Evolutionary conservation across 2,329 filamentous ascomycete species (phyloP), one percentile per base, ranked within the genome.

Genomic region (Dactylonectria macrodidyma): DNA sequence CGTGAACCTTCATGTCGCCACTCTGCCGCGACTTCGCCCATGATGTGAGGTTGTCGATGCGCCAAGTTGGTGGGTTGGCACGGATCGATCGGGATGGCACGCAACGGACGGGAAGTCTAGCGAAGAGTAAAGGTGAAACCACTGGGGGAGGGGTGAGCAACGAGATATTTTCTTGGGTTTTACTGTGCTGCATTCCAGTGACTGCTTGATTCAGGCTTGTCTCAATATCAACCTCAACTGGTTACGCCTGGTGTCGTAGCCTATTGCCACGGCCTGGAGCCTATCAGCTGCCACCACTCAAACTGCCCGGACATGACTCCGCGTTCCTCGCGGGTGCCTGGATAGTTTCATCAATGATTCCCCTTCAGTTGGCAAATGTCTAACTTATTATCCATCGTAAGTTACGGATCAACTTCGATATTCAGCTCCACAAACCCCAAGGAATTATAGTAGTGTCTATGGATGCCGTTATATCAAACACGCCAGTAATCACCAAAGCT

Each of bases 111-210:
- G 41, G 14, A 44, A 7, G 41, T n/a, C 41, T n/a, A 44, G 16
- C 41, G 41, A 44, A n/a, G n/a, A n/a, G 16, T 7, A 30, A 50
- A 38, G 62, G 56, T 60, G 62, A 65, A 60, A 65, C 62, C 24
- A 46, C 48, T 26, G 11, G 36, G n/a, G 22, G n/a, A 33, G 9
- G 19, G 24, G 48, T 24, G 30, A 30, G 16, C 62, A n/a, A n/a
- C 26, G 62, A 38, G 62, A 33, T n/a, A 34, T 46, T 47, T 44
- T 30, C n/a, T n/a, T n/a, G 41, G 16, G 14, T 44, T 7, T 7
- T 30, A 30, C 26, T 4, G 41, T 44, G n/a, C 46, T 51, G 48
- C 62, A 65, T 65, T 60, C 62, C 62, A 65, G 62, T 50, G 26
- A 30, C 26, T 30, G 26, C 62, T 55, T 60, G 62, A 65, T 65